Conservation (phyloP, 495 filamentous ascomycete species). For the Choiromyces venosus region DNA sequence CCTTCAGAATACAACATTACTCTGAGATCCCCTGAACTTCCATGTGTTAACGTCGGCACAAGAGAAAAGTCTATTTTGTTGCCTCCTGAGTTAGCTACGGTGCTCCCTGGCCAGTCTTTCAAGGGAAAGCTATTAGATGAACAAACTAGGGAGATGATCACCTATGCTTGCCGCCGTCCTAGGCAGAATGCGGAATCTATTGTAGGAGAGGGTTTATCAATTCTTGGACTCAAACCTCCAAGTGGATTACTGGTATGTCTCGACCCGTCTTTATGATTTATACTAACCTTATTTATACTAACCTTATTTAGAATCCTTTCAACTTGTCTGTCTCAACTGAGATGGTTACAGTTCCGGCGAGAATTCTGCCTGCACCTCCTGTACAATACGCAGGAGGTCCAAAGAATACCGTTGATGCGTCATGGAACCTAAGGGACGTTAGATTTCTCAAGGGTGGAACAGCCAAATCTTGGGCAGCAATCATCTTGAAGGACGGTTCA, state of each 20-base stretch:
- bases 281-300: constrained; percentile 19
- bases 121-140: constrained; percentile 37
- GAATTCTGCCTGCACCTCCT: constrained; percentile 31
- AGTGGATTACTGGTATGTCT: constrained; percentile 50
- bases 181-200: constrained; percentile 37
- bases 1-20: constrained; percentile 48
- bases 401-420: constrained; percentile 15
- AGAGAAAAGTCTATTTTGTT: constrained; percentile 54
- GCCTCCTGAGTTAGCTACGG: constrained; percentile 34
- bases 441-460: constrained; percentile 23
- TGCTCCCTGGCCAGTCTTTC: constrained; percentile 32
- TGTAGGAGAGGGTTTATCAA: constrained; percentile 31
- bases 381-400: constrained; percentile 21
- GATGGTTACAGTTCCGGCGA: constrained; percentile 38
- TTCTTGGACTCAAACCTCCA: constrained; percentile 53
- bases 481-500: constrained; percentile 24
- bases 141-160: constrained; percentile 38
- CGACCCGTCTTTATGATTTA: constrained; percentile 57
- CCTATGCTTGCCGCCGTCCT: constrained; percentile 30
- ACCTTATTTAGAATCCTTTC: constrained; percentile 28
- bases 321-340: constrained; percentile 35
- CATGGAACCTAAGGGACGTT: constrained; percentile 34
- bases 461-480: constrained; percentile 31
- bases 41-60: constrained; percentile 67
- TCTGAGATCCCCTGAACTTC: constrained; percentile 45